Conservation (phyloP, 176 grass and related monocot species). For the Phragmites australis region DNA sequence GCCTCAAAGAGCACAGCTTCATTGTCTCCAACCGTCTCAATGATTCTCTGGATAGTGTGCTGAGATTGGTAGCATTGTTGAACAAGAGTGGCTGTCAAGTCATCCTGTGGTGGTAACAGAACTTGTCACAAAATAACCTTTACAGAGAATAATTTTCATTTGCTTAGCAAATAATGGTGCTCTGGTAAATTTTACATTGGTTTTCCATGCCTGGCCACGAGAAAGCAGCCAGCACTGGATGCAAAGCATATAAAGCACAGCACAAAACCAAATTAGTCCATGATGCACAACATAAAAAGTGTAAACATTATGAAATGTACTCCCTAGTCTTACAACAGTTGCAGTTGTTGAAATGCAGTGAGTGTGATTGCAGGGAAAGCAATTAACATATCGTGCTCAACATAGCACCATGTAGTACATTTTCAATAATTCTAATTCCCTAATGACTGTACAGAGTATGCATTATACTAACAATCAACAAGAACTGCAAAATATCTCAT, state of each 20-base stretch:
- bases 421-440: neutral
- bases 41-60: conserved; percentile 84
- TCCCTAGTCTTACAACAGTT: neutral
- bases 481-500: neutral
- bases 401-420: neutral
- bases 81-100: conserved; percentile 80
- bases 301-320: neutral
- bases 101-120: conserved; percentile 59
- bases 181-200: neutral
- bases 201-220: neutral
- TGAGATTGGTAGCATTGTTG: conserved; percentile 91
- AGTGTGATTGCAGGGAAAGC: neutral
- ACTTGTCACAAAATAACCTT: conserved; percentile 30
- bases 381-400: conserved; percentile 13
- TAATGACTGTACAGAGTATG: neutral
- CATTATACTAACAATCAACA: neutral
- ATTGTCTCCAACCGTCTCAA: conserved; percentile 73
- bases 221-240: neutral
- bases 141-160: conserved; percentile 5
- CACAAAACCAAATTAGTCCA: neutral
- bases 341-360: neutral
- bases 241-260: neutral
- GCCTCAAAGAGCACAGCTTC: conserved; percentile 93
- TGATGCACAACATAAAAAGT: neutral
- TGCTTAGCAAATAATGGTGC: neutral